Conservation (phyloP, 2,329 filamentous ascomycete species). For the Fusarium sp. region DNA sequence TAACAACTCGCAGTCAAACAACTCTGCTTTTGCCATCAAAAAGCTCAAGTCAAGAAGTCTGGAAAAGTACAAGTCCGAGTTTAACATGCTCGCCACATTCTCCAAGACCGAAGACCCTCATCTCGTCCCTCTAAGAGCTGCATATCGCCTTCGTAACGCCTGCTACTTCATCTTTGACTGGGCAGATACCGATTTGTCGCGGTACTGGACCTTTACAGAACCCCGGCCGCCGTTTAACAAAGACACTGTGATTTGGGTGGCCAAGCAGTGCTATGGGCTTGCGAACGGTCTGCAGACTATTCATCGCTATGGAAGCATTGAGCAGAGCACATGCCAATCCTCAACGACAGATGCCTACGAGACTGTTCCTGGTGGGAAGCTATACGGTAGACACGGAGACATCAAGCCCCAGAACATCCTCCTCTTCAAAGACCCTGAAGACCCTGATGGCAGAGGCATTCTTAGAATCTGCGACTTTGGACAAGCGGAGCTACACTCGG, state of each 20-base stretch:
- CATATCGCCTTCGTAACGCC: neutral
- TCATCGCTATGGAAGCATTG: constrained; percentile 7
- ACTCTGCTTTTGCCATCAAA: neutral
- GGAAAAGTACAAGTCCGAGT: constrained; percentile 8
- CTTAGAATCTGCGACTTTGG: constrained; percentile 27
- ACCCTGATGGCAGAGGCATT: neutral
- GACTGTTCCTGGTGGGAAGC: neutral
- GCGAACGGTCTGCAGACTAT: constrained; percentile 7
- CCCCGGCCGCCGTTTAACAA: neutral
- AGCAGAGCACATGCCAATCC: neutral
- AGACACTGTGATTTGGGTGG: neutral
- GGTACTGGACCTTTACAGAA: neutral
- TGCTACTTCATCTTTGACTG: constrained; percentile 19
- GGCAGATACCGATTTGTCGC: constrained; percentile 4
- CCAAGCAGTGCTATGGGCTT: constrained; percentile 4
- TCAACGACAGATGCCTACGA: neutral
- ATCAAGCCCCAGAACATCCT: constrained; percentile 32
- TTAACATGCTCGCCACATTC: constrained; percentile 2
- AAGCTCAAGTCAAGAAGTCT: constrained; percentile 3
- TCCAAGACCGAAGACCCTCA: neutral
- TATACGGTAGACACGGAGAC: constrained; percentile 26
- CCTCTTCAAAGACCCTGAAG: constrained; percentile 4
- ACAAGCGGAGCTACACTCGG: constrained; percentile 7
- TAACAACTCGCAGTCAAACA: neutral
- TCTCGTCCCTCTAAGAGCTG: neutral